Evolutionary conservation across 257 asterid species (phyloP).

Genomic region (Forsythia suspensa): DNA sequence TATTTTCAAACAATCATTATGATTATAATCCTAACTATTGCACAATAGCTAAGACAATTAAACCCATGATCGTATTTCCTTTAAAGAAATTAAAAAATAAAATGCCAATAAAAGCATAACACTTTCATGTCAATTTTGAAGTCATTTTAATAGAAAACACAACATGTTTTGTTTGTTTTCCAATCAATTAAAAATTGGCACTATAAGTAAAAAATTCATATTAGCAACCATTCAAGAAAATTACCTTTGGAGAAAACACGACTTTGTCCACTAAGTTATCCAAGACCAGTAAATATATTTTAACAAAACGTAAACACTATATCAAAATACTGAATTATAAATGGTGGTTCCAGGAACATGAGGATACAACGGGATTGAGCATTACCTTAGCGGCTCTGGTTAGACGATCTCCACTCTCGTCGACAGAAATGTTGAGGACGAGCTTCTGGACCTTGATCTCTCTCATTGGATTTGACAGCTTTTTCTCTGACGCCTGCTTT

Average conservation of each 20-base stretch:
- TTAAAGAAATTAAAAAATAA: neutral
- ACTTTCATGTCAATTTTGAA: too few species aligned
- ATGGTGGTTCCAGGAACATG: neutral
- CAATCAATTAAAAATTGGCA: neutral
- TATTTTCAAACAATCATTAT: neutral
- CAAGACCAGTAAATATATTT: neutral
- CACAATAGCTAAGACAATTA: neutral
- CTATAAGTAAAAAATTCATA: too few species aligned
- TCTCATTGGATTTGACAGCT: neutral
- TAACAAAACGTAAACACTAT: too few species aligned
- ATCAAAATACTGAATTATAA: too few species aligned
- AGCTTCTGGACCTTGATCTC: neutral
- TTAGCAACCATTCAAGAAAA: neutral
- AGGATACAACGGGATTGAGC: neutral
- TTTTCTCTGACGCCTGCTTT: neutral
- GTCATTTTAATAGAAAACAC: too few species aligned
- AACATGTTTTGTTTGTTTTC: neutral
- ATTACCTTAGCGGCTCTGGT: neutral
- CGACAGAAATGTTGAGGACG: neutral
- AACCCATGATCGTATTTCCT: neutral
- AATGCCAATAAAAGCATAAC: neutral
- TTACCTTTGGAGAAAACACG: neutral
- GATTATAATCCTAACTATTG: too few species aligned
- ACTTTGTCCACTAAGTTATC: neutral
- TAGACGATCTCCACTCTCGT: neutral